Evolutionary conservation across 1,139 yeast species (phyloP).

Genomic region (Sugiyamaella castrensis): DNA sequence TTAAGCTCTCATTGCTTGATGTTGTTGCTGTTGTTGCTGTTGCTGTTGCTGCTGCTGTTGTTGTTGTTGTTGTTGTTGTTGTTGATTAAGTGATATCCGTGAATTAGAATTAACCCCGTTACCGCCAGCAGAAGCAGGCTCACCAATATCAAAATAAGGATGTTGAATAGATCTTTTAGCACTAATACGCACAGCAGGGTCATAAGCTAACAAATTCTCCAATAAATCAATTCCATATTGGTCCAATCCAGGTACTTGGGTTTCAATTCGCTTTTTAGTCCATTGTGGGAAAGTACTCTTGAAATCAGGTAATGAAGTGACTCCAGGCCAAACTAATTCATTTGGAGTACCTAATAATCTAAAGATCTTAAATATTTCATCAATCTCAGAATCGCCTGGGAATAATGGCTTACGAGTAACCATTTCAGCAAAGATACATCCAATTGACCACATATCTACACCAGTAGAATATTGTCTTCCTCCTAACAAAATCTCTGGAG

Average conservation of each 20-base stretch:
- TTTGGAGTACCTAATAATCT: constrained; percentile 92
- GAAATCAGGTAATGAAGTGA: constrained; percentile 87
- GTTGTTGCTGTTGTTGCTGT: constrained; percentile 4
- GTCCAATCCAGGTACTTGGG: constrained; percentile 78
- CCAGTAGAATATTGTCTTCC: constrained; percentile 98
- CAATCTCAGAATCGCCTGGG: constrained; percentile 98
- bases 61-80: no score
- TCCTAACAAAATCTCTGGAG: constrained; percentile 93
- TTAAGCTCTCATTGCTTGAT: constrained; percentile 9
- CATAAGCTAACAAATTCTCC: constrained; percentile 77
- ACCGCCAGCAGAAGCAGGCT: constrained; percentile 1
- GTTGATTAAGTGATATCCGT: background rate
- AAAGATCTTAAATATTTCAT: constrained; percentile 93
- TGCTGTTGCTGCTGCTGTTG: background rate
- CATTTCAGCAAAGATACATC: constrained; percentile 98
- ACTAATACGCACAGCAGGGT: constrained; percentile 90
- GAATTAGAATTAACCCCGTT: background rate
- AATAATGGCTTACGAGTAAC: constrained; percentile 91
- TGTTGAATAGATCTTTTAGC: constrained; percentile 91
- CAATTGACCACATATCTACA: constrained; percentile 98
- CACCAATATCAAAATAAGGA: constrained; percentile 61
- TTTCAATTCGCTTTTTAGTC: constrained; percentile 69
- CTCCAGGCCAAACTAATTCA: constrained; percentile 96
- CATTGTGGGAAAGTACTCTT: constrained; percentile 96
- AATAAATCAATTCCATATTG: constrained; percentile 70